Evolutionary conservation across 1,284 basidiomycete genomes (phyloP).

Genomic region (Boletus sp.): DNA sequence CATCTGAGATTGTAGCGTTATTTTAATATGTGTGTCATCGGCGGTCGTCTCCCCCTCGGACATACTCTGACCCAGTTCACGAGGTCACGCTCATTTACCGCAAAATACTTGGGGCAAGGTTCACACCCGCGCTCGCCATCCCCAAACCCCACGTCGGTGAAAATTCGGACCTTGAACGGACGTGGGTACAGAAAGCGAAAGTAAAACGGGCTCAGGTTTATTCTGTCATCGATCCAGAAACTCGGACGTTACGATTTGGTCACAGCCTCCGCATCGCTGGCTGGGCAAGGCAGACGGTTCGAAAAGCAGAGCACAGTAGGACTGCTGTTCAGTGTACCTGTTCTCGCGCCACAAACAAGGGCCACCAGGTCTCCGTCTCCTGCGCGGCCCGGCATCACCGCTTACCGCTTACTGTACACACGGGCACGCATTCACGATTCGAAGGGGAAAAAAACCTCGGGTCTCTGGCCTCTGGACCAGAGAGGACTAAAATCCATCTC

Average conservation of each 20-base stretch:
- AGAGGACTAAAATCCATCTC: too few species aligned
- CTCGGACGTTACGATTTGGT: too few species aligned
- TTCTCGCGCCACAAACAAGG: neutral
- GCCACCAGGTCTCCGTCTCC: neutral
- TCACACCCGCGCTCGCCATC: too few species aligned
- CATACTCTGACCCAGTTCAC: neutral
- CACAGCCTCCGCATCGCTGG: too few species aligned
- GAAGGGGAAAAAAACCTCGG: neutral
- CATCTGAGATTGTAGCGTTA: neutral
- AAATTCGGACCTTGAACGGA: too few species aligned
- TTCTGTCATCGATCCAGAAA: too few species aligned
- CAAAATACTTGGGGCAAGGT: neutral
- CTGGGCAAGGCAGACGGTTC: neutral
- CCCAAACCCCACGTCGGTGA: too few species aligned
- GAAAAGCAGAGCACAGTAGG: too few species aligned
- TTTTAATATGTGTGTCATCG: neutral
- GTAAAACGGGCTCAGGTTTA: too few species aligned
- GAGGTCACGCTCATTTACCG: neutral
- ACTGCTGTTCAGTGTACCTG: neutral
- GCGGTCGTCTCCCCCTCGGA: neutral
- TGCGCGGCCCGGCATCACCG: neutral
- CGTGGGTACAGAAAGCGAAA: too few species aligned
- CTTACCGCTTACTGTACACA: neutral
- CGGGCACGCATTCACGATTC: neutral
- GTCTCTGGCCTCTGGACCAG: too few species aligned